Evolutionary conservation across 225 moss, liverwort and hornwort species (phyloP).

Genomic region (Takakia lepidozioides): DNA sequence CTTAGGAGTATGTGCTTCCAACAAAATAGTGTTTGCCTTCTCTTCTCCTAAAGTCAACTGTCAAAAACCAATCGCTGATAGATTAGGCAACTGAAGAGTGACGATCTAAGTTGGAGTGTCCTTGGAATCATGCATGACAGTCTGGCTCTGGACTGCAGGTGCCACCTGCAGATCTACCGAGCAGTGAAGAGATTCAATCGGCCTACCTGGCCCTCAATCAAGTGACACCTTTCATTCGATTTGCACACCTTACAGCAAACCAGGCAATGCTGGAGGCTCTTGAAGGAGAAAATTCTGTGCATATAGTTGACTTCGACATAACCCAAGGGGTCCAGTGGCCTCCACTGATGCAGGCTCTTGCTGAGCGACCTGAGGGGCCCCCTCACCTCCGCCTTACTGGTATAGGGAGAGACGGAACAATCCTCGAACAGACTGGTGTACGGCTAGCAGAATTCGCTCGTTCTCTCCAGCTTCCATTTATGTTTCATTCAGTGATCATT

Average conservation of each 20-base stretch:
- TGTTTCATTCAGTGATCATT: conserved; percentile 51
- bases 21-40: no score
- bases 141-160: conserved; percentile 16
- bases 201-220: conserved; percentile 86
- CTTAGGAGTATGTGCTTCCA: no score
- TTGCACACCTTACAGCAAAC: conserved; percentile 89
- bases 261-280: conserved; percentile 90
- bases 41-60: no score
- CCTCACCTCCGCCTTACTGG: conserved; percentile 82
- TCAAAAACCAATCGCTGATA: no score
- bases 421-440: conserved; percentile 60
- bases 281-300: conserved; percentile 69
- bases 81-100: no score
- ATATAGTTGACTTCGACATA: conserved; percentile 88
- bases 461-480: conserved; percentile 65
- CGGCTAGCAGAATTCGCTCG: conserved; percentile 75
- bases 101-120: no score
- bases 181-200: conserved; percentile 55
- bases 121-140: conserved; percentile 39
- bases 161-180: conserved; percentile 13
- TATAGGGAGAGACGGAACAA: conserved; percentile 39
- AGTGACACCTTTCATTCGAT: conserved; percentile 90
- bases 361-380: conserved; percentile 43
- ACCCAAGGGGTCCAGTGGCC: conserved; percentile 98
- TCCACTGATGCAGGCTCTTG: conserved; percentile 87